A percentile compares a stretch with the other conserved stretches of the same genome.
phyloP scores from a whole-genome alignment of 2,329 filamentous ascomycete species.

The Lachnellula willkommii region DNA sequence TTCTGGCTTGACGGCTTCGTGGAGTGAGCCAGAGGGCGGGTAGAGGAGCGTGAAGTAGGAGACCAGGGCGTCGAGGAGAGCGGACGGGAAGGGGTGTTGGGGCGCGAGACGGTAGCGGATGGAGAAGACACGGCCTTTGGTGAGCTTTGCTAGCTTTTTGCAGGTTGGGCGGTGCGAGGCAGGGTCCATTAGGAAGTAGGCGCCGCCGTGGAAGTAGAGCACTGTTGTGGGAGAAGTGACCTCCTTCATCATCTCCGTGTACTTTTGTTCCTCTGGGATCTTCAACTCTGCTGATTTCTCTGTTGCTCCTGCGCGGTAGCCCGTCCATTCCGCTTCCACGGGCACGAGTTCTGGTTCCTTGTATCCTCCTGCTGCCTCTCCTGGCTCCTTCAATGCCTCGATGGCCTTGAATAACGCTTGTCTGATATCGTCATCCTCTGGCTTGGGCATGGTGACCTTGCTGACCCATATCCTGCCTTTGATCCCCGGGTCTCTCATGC shows the following conservation, averaged over 20 bases:
- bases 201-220: conserved; percentile 73
- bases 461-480: conserved; percentile 81
- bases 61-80: conserved; percentile 65
- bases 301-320: conserved; percentile 54
- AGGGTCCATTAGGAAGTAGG: conserved; percentile 68
- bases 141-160: conserved; percentile 59
- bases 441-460: conserved; percentile 58
- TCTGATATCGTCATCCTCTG: conserved; percentile 50
- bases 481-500: conserved; percentile 58
- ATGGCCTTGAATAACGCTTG: conserved; percentile 55
- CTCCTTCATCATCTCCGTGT: conserved; percentile 62
- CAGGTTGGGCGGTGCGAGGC: conserved; percentile 55
- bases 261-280: conserved; percentile 60
- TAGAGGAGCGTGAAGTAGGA: conserved; percentile 68
- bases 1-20: conserved; percentile 57
- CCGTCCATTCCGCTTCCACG: conserved; percentile 72
- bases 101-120: conserved; percentile 72
- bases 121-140: conserved; percentile 52
- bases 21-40: conserved; percentile 61
- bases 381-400: conserved; percentile 42
- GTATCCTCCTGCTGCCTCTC: conserved; percentile 32
- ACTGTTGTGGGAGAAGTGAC: conserved; percentile 57
- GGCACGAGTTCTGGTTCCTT: conserved; percentile 47
- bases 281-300: conserved; percentile 46
- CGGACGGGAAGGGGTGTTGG: conserved; percentile 68